These are phyloP conservation scores for Sugiyamaella boreocaroliniensis DNA, from an alignment of 805 yeast genomes.

Conservation along the genomic window DNA sequence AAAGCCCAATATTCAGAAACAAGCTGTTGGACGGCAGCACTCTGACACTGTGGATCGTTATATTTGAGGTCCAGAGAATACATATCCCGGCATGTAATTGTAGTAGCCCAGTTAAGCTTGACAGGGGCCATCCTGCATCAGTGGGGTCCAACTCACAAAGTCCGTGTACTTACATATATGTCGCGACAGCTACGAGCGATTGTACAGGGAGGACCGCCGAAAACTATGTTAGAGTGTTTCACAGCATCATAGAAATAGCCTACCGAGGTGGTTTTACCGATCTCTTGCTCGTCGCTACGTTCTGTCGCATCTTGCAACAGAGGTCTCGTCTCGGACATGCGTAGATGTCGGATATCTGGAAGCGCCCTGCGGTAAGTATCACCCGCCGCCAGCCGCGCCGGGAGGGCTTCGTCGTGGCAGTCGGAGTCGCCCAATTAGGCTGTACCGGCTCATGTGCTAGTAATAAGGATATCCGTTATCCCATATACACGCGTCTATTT, in stretches of 20 bases:
- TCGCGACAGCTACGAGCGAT: constrained; percentile 1
- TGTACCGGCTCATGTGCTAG: too few relatives aligned
- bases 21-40: constrained; percentile 10
- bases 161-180: not conserved
- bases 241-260: not conserved
- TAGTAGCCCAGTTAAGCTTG: constrained; percentile 15
- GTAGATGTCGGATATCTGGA: too few relatives aligned
- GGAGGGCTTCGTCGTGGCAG: too few relatives aligned
- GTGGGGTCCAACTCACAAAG: not conserved
- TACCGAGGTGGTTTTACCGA: not conserved
- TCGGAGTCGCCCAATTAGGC: too few relatives aligned
- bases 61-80: constrained; percentile 8
- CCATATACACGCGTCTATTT: too few relatives aligned
- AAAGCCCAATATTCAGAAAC: constrained; percentile 11
- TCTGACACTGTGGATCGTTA: constrained; percentile 10
- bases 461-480: too few relatives aligned
- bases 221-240: not conserved
- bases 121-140: constrained; percentile 9
- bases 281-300: not conserved
- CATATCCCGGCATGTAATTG: constrained; percentile 11
- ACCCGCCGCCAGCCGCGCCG: too few relatives aligned
- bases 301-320: too few relatives aligned
- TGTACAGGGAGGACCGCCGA: constrained; percentile 2
- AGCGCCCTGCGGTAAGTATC: too few relatives aligned
- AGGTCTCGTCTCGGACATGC: too few relatives aligned